Conservation (phyloP, 495 filamentous ascomycete genomes). For the Daldinia caldariorum region DNA sequence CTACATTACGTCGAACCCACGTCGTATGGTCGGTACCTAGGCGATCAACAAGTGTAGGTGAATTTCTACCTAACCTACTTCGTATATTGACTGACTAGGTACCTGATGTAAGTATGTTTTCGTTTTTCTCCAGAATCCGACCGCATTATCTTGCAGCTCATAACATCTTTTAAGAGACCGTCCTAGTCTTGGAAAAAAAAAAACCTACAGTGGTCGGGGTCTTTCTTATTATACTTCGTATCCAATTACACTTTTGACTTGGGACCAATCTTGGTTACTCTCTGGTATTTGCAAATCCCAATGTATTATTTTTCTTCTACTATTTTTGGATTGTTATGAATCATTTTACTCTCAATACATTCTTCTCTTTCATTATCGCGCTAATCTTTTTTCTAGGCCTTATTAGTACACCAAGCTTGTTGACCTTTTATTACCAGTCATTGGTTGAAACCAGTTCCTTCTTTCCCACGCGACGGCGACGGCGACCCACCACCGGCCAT, state of each 20-base stretch:
- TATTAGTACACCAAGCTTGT: slow-evolving; percentile 31
- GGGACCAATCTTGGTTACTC: slow-evolving; percentile 6
- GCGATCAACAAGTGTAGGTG: slow-evolving; percentile 22
- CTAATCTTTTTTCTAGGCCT: slow-evolving; percentile 19
- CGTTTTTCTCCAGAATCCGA: slow-evolving; percentile 20
- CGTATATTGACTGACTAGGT: neutral
- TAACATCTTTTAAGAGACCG: slow-evolving; percentile 14
- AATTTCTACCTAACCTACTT: slow-evolving; percentile 19
- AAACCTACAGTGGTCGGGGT: slow-evolving; percentile 14
- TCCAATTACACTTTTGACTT: neutral
- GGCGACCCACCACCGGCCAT: slow-evolving; percentile 13
- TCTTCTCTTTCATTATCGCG: slow-evolving; percentile 23
- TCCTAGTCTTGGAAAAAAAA: slow-evolving; percentile 1
- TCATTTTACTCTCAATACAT: slow-evolving; percentile 4
- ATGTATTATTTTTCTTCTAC: slow-evolving; percentile 23
- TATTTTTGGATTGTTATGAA: slow-evolving; percentile 16
- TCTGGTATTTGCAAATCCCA: slow-evolving; percentile 35
- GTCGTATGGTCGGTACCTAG: slow-evolving; percentile 8
- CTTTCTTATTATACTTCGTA: slow-evolving; percentile 12
- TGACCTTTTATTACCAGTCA: slow-evolving; percentile 14
- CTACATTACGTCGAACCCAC: slow-evolving; percentile 10
- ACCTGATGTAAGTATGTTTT: slow-evolving; percentile 7
- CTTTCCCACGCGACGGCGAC: slow-evolving; percentile 37
- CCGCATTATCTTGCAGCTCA: slow-evolving; percentile 16
- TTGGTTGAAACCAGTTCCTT: slow-evolving; percentile 28